Evolutionary conservation across 2,329 filamentous ascomycete genomes (phyloP).

Genomic region (Hypoxylon sp.): DNA sequence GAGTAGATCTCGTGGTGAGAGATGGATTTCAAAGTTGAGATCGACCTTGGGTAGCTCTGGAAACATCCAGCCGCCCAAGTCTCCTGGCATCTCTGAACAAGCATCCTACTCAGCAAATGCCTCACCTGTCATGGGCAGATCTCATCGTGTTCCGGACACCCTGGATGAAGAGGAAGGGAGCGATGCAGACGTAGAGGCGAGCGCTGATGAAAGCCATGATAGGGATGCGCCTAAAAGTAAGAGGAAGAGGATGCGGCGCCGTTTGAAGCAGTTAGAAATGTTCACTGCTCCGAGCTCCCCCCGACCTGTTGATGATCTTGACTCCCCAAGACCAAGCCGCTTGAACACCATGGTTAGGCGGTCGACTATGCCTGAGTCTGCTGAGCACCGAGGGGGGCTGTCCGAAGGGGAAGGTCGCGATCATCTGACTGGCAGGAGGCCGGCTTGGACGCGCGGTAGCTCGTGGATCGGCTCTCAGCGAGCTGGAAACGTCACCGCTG

Average conservation of each 20-base stretch:
- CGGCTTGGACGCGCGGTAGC: slow-evolving; percentile 71
- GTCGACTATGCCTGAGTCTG: slow-evolving; percentile 74
- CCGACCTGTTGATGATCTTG: slow-evolving; percentile 60
- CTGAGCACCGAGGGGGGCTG: slow-evolving; percentile 73
- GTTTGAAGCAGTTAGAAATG: slow-evolving; percentile 67
- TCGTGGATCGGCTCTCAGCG: slow-evolving; percentile 70
- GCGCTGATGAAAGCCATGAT: slow-evolving; percentile 79
- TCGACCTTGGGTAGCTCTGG: slow-evolving; percentile 72
- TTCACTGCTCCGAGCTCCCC: slow-evolving; percentile 78
- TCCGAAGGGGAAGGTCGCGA: slow-evolving; percentile 84
- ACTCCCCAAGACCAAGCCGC: slow-evolving; percentile 61
- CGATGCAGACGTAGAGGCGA: slow-evolving; percentile 89
- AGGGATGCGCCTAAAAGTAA: slow-evolving; percentile 66
- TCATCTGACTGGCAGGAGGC: slow-evolving; percentile 66
- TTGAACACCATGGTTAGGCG: slow-evolving; percentile 73
- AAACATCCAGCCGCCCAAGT: slow-evolving; percentile 63
- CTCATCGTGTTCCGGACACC: slow-evolving; percentile 67
- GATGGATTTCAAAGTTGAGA: slow-evolving; percentile 84
- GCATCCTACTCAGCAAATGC: slow-evolving; percentile 59
- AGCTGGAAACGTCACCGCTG: slow-evolving; percentile 64
- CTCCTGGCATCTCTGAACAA: slow-evolving; percentile 57
- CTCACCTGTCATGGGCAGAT: slow-evolving; percentile 64
- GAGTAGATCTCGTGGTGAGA: slow-evolving; percentile 72
- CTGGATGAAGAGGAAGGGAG: slow-evolving; percentile 72
- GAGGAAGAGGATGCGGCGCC: slow-evolving; percentile 74